phyloP scores from a whole-genome alignment of 495 filamentous ascomycete genomes.

The Talaromyces liani region DNA sequence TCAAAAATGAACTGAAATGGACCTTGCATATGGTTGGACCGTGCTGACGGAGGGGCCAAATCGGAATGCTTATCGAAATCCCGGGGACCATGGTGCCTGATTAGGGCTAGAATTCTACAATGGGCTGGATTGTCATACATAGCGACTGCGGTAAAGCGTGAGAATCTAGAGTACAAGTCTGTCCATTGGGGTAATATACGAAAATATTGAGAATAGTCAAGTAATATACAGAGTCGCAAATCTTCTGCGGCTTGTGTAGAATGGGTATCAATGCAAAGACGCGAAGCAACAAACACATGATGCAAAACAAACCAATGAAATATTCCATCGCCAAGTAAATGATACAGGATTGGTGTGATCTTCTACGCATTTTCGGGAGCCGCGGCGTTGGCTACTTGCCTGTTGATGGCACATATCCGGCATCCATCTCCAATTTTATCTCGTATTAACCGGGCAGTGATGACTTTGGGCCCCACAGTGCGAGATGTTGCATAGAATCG shows the following conservation, averaged over 20 bases:
- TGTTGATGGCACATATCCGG: conserved; percentile 50
- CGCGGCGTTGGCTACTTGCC: conserved; percentile 12
- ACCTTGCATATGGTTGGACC: background rate
- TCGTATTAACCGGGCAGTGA: conserved; percentile 70
- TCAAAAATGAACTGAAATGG: background rate
- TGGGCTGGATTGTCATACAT: background rate
- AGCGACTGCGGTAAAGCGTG: background rate
- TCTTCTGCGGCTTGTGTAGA: background rate
- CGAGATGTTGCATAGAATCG: conserved; percentile 36
- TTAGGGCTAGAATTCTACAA: background rate
- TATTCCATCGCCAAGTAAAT: background rate
- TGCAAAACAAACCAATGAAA: background rate
- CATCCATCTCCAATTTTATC: conserved; percentile 65
- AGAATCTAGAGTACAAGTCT: background rate
- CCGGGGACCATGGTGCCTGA: background rate
- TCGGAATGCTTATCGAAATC: background rate
- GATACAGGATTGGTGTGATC: background rate
- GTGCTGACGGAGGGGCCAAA: background rate
- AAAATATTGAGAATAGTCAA: background rate
- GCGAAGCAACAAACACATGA: background rate
- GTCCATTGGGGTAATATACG: background rate
- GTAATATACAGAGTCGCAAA: background rate
- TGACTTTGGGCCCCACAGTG: conserved; percentile 81
- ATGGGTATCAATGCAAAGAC: conserved; percentile 4
- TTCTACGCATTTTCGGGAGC: background rate